Conservation (phyloP, 352 stramenopile species). For the Phytophthora idaei region DNA sequence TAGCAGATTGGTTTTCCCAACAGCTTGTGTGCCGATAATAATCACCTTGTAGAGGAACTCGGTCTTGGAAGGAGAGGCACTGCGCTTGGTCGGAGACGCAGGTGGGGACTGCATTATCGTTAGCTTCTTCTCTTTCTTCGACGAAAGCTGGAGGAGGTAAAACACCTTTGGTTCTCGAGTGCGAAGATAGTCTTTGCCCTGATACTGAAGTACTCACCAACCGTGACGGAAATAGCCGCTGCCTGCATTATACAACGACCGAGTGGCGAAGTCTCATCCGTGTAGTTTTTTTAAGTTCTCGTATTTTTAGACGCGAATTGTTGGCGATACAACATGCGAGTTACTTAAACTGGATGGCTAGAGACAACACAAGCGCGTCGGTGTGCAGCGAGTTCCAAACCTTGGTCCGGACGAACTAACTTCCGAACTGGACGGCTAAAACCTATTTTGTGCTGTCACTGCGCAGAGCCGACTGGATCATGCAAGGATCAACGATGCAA, state of each 20-base stretch:
- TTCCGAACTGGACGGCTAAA: too few species aligned
- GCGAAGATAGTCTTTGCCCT: not conserved
- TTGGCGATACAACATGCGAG: too few species aligned
- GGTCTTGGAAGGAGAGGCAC: not conserved
- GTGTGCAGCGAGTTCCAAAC: too few species aligned
- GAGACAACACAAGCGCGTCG: too few species aligned
- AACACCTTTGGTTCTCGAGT: not conserved
- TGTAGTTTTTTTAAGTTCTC: too few species aligned
- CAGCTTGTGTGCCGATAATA: conserved; percentile 54
- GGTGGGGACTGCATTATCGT: conserved; percentile 16
- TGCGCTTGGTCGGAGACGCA: conserved; percentile 34
- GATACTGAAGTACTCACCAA: not conserved
- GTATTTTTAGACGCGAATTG: too few species aligned
- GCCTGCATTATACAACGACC: not conserved
- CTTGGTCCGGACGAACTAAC: too few species aligned
- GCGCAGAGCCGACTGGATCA: too few species aligned
- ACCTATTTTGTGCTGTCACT: too few species aligned
- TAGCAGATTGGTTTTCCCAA: conserved; percentile 68
- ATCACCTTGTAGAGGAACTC: conserved; percentile 20
- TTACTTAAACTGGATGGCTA: too few species aligned
- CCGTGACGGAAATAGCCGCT: not conserved
- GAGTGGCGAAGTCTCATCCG: not conserved
- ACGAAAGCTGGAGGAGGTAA: not conserved
- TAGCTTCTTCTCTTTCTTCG: not conserved
- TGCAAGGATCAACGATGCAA: too few species aligned